Base-by-base conservation (phyloP, 1,284 basidiomycete species). In the Xerocomus minutiporus region DNA sequence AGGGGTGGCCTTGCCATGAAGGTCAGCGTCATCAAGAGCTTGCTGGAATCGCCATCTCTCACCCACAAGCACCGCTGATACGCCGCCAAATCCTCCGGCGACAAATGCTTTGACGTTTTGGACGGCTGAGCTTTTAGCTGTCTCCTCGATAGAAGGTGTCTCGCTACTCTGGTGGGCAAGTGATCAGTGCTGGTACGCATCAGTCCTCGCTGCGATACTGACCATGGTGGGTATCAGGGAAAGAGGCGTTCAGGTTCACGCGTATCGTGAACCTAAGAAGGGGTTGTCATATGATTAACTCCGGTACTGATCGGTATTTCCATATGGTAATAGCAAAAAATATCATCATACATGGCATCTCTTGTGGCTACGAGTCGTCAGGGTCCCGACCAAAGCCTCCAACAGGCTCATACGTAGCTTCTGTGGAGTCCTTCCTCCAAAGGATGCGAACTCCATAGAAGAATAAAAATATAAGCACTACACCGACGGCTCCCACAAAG, bases 41-140 rank as follows among this genome's bases (percentile, higher is more conserved):
- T 20, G n/a, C 35, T 41, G 29, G n/a, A 46, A 42, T 9, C 23
- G n/a, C 28, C 34, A 12, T 51, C 46, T 79, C 82, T 68, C 66
- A 88, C 93, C 93, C 55, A 96, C 93, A 36, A 95, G 78, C 8
- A 97, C 93, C 50, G 89, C 89, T 58, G 84, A 79, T 54, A 86
- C 76, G 64, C 96, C 95, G 61, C 96, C 96, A 63, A 92, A 88
- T 40, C 96, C 96, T 62, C 96, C 96, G 43, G 91, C 83, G 54
- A 93, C 75, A 74, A 95, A 95, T 8, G 91, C 85, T 73, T 95
- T 96, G 64, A 84, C 68, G 57, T 80, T 81, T 55, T 87, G 81
- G 36, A 73, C 62, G 32, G 81, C 79, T 39, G 83, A 77, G 42
- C 61, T 65, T 53, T 52, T 72, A 23, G 50, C 54, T 26, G 49